Base-by-base conservation (phyloP, 805 yeast species). In the Cyberlindnera lachancei region DNA sequence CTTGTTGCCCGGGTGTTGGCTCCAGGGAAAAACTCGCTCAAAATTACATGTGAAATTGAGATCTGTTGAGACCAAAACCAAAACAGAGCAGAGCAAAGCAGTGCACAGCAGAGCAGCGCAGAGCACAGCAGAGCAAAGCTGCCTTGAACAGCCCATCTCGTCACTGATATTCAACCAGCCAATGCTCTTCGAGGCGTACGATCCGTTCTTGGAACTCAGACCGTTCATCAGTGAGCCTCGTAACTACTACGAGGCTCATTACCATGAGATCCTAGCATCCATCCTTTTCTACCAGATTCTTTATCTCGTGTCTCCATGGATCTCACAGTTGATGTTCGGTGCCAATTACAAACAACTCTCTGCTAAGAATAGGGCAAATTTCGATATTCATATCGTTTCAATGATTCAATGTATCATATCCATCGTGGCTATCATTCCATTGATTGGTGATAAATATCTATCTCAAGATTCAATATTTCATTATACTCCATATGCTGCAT, bases 381-480 rank as follows among this genome's bases (percentile, higher is more conserved):
- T 85, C 53, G 95, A 92, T 56, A 83, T 88, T 46, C 97, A 92
- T 56, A 68, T 83, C 10, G 95, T 86, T 4, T 79, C 96, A 3
- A 77, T 83, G 74, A 73, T 87, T 14, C 96, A 92, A 56, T 75
- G 92, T 30, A 28, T 84, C 1, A 40, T 83, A 6, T 77, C 95
- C 9, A 58, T 85, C 17, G 52, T 53, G 7, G 50, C 74, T 7
- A 65, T 82, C 20, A 51, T 73, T 29, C 94, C 94, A 6, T 65
- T 81, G 64, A 74, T 79, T 53, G 60, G 66, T 35, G 80, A 79
- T 41, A 65, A 71, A 8, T 52, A 63, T 30, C 64, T 73, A 37
- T 41, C 46, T 5, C 45, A 50, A 10, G 73, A 78, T 48, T 68
- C 80, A 6, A 59, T 83, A 16, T 61, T 72, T n/a, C 88, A 86